Evolutionary conservation across 1,284 basidiomycete species (phyloP).

Genomic region (Moesziomyces antarcticus): DNA sequence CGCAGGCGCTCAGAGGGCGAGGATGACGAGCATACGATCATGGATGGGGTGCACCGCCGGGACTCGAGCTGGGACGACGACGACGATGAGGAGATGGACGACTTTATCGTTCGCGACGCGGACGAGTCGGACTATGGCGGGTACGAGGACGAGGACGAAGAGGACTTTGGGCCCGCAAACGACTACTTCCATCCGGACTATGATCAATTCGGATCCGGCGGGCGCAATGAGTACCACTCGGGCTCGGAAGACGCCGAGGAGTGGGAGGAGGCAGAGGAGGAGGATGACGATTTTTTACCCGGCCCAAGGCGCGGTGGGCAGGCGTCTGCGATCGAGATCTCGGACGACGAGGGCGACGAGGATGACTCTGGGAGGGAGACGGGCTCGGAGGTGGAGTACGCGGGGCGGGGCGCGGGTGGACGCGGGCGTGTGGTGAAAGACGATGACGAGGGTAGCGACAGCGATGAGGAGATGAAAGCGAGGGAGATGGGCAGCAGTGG

Average conservation of each 20-base stretch:
- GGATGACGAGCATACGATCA: not conserved
- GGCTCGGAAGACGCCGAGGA: not conserved
- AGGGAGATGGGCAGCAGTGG: conserved; percentile 15
- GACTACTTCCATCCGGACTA: not conserved
- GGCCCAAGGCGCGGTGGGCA: conserved; percentile 22
- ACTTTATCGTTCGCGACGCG: conserved; percentile 29
- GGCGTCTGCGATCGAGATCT: conserved; percentile 31
- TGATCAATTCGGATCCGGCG: not conserved
- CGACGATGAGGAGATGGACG: conserved; percentile 40
- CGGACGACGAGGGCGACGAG: conserved; percentile 25
- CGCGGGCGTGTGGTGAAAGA: conserved; percentile 1
- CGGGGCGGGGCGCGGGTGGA: conserved; percentile 3
- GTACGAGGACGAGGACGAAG: conserved; percentile 5
- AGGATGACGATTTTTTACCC: conserved; percentile 37
- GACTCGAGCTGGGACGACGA: conserved; percentile 2
- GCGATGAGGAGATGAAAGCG: not conserved
- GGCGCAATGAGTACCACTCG: not conserved
- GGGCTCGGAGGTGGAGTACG: conserved; percentile 31
- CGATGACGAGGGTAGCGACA: conserved; percentile 10
- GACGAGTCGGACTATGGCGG: conserved; percentile 1
- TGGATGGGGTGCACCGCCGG: not conserved
- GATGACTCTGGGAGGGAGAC: conserved; percentile 6
- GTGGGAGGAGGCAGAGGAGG: conserved; percentile 14
- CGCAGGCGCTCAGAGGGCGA: not conserved
- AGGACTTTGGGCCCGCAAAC: not conserved